phyloP scores from a whole-genome alignment of 176 grass and related monocot species.

The Metroxylon sagu region DNA sequence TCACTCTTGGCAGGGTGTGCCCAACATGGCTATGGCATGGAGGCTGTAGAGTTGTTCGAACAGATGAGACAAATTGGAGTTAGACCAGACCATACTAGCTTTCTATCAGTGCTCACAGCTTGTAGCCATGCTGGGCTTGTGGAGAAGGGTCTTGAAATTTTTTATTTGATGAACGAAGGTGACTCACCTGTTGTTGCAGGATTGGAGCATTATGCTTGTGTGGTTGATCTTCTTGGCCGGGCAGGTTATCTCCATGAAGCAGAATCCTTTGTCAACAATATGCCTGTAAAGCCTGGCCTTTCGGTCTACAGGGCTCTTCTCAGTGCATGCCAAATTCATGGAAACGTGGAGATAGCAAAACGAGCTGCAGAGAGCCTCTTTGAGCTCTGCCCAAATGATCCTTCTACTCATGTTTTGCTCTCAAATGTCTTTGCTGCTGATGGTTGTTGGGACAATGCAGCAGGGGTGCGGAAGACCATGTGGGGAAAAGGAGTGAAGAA shows the following conservation, averaged over 20 bases:
- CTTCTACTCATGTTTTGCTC: slow-evolving; percentile 32
- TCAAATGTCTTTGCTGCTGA: slow-evolving; percentile 35
- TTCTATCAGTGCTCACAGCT: slow-evolving; percentile 29
- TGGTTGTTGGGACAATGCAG: slow-evolving; percentile 27
- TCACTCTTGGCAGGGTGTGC: slow-evolving; percentile 26
- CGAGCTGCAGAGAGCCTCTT: slow-evolving; percentile 6
- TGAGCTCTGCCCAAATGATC: slow-evolving; percentile 25
- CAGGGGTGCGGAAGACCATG: slow-evolving; percentile 23
- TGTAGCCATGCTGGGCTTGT: slow-evolving; percentile 28
- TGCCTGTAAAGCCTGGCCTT: slow-evolving; percentile 23
- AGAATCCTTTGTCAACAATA: slow-evolving; percentile 19
- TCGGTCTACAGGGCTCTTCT: slow-evolving; percentile 35
- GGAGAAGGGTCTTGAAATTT: slow-evolving; percentile 25
- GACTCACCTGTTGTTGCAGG: neutral
- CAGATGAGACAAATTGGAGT: slow-evolving; percentile 23
- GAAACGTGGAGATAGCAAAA: slow-evolving; percentile 19
- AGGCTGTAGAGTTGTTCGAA: slow-evolving; percentile 29
- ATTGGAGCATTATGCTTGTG: slow-evolving; percentile 29
- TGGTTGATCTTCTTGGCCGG: slow-evolving; percentile 36
- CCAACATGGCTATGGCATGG: slow-evolving; percentile 24
- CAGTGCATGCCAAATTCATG: slow-evolving; percentile 29
- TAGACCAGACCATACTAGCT: slow-evolving; percentile 25
- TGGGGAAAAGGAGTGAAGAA: slow-evolving; percentile 13
- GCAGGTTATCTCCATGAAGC: slow-evolving; percentile 35
- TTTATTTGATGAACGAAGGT: slow-evolving; percentile 17